A percentile compares a stretch with the other conserved stretches of the same genome.
These are phyloP conservation scores for Ophiostoma tasmaniense DNA, from an alignment of 2,329 filamentous ascomycete genomes.

Conservation along the genomic window DNA sequence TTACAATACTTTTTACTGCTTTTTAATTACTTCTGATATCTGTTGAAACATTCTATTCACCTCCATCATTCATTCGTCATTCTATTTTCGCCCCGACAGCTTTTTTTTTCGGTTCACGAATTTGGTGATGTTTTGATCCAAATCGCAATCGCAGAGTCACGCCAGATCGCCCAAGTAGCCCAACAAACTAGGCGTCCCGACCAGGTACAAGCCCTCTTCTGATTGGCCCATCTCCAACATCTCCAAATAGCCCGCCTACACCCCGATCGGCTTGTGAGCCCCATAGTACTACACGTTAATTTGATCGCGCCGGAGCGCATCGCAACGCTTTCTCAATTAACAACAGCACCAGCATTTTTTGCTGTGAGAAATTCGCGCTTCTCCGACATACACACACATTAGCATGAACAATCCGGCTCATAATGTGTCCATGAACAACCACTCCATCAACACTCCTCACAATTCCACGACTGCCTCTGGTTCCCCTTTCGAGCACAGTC, in stretches of 20 bases:
- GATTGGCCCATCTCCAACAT: conserved; percentile 14
- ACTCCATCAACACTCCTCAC: conserved; percentile 36
- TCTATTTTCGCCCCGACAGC: background rate
- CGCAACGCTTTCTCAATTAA: background rate
- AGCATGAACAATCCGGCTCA: conserved; percentile 12
- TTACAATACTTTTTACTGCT: background rate
- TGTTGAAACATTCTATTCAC: background rate
- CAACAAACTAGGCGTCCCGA: conserved; percentile 2
- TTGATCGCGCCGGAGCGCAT: conserved; percentile 10
- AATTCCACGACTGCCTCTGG: conserved; percentile 43
- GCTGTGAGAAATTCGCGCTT: background rate
- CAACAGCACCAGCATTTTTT: background rate
- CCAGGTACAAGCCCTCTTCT: background rate
- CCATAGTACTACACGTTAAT: conserved; percentile 1
- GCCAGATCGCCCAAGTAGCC: conserved; percentile 9
- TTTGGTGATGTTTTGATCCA: background rate
- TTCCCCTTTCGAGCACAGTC: conserved; percentile 39
- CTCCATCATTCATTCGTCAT: background rate
- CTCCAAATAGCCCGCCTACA: conserved; percentile 10
- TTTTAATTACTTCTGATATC: background rate
- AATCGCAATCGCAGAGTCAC: background rate
- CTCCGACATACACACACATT: background rate
- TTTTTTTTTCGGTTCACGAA: background rate
- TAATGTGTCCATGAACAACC: conserved; percentile 27
- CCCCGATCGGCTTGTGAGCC: background rate